phyloP scores from a whole-genome alignment of 495 filamentous ascomycete genomes.

The Penicillium alfredii region DNA sequence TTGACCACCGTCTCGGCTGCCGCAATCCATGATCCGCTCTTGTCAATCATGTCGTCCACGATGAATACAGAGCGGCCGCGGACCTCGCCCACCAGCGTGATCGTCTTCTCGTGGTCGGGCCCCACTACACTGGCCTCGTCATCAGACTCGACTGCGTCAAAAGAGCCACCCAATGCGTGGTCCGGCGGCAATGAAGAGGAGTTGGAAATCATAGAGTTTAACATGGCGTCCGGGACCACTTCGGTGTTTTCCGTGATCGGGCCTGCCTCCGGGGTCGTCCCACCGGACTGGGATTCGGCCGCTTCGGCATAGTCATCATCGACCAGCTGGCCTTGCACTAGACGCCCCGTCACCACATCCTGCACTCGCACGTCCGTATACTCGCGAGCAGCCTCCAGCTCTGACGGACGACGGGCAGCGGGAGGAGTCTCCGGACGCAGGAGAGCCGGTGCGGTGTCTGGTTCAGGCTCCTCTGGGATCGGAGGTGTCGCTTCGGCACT shows the following conservation, averaged over 20 bases:
- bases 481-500: constrained; percentile 12
- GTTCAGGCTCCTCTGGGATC: constrained; percentile 17
- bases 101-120: constrained; percentile 79
- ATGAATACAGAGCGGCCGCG: constrained; percentile 80
- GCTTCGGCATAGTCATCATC: constrained; percentile 87
- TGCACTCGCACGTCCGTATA: constrained; percentile 82
- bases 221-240: constrained; percentile 54
- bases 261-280: constrained; percentile 34
- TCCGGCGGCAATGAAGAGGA: constrained; percentile 46
- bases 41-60: constrained; percentile 99
- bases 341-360: constrained; percentile 84
- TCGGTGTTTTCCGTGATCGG: constrained; percentile 38
- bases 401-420: constrained; percentile 35
- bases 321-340: constrained; percentile 95
- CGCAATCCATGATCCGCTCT: constrained; percentile 92
- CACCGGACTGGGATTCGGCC: constrained; percentile 56
- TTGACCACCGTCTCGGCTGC: constrained; percentile 97
- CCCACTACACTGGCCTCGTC: constrained; percentile 74
- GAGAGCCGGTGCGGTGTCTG: constrained; percentile 2
- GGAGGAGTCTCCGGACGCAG: constrained; percentile 34
- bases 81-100: constrained; percentile 93
- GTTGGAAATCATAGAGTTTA: constrained; percentile 58
- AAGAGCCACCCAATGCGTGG: constrained; percentile 74
- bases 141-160: constrained; percentile 73
- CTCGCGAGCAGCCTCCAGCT: constrained; percentile 51